phyloP scores from a whole-genome alignment of 352 stramenopile genomes.

The Pythium aristosporum region DNA sequence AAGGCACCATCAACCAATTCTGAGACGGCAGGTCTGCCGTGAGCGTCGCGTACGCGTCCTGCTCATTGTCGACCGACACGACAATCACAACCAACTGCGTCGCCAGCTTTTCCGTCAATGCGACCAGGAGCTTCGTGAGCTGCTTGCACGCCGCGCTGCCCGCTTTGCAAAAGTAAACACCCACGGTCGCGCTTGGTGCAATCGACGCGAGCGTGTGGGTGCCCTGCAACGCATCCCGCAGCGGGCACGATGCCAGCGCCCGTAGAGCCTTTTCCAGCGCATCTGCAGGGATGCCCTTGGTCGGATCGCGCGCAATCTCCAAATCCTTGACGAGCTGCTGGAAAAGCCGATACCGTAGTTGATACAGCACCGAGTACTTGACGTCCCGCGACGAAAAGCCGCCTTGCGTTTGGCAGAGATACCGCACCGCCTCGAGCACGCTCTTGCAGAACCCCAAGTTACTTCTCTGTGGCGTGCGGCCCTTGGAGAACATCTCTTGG shows the following conservation, averaged over 20 bases:
- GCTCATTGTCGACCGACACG: slow-evolving; percentile 70
- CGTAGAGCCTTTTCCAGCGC: slow-evolving; percentile 59
- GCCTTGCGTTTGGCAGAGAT: slow-evolving; percentile 55
- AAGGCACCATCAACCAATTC: slow-evolving; percentile 74
- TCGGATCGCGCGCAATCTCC: slow-evolving; percentile 51
- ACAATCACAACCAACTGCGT: slow-evolving; percentile 65
- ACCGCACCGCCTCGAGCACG: slow-evolving; percentile 72
- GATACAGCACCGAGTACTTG: slow-evolving; percentile 69
- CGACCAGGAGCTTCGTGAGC: slow-evolving; percentile 52
- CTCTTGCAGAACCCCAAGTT: slow-evolving; percentile 85
- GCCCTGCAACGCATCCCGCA: slow-evolving; percentile 77
- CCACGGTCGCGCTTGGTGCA: slow-evolving; percentile 54
- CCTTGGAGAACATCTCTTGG: slow-evolving; percentile 4
- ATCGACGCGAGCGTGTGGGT: slow-evolving; percentile 57
- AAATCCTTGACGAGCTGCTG: slow-evolving; percentile 54
- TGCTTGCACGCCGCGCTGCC: slow-evolving; percentile 47
- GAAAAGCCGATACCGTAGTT: slow-evolving; percentile 69
- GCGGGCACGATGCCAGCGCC: slow-evolving; percentile 53
- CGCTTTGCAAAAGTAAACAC: slow-evolving; percentile 70
- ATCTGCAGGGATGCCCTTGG: slow-evolving; percentile 43
- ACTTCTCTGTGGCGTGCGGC: slow-evolving; percentile 65
- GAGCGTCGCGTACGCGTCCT: slow-evolving; percentile 51
- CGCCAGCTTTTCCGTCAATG: slow-evolving; percentile 47
- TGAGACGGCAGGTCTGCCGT: slow-evolving; percentile 50
- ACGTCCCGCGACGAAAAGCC: slow-evolving; percentile 60